Base-by-base conservation (phyloP, 495 filamentous ascomycete genomes). In the Niebla homalea region DNA sequence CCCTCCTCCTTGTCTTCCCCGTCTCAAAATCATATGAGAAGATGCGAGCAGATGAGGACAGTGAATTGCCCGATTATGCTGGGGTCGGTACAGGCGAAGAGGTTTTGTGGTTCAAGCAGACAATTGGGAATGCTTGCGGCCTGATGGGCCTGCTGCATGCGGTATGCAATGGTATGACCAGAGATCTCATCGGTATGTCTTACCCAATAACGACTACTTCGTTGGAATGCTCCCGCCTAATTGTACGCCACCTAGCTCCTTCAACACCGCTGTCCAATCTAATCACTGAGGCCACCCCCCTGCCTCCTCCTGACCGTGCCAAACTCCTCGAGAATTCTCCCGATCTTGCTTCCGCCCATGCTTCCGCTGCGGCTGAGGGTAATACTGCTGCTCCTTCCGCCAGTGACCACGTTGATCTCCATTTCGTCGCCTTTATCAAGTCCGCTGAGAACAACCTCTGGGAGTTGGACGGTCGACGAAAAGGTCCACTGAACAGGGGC, bases 341-440 rank as follows among this genome's bases (percentile, higher is more conserved):
- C 18, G 75, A 73, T 19, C 67, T 95, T 12, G 87, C 88, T 50
- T 57, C 61, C 19, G 84, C 84, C 35, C 85, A 94, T 62, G 73
- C 75, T 56, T 70, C 74, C 39, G 86, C 80, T 11, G 88, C 88
- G 5, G 63, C 59, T 7, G 60, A 70, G 55, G 89, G 89, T 8
- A 77, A 80, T 48, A 85, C 84, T 2, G 64, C 57, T 25, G 78
- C 83, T 5, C 87, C 85, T 1, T 68, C 65, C 44, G 78, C 83
- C 1, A 65, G 68, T 22, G 83, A 81, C 50, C 69, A 77, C 52
- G 71, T 83, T 25, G 76, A 80, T 52, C 64, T 80, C 46, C 87
- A 92, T 67, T 92, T 87, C 61, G 75, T 93, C 29, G 81, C 76
- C 39, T 90, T 93, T 66, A 83, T 90, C 23, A 87, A 84, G 68